Base-by-base conservation (phyloP, 2,329 filamentous ascomycete species). In the Neonectria punicea region DNA sequence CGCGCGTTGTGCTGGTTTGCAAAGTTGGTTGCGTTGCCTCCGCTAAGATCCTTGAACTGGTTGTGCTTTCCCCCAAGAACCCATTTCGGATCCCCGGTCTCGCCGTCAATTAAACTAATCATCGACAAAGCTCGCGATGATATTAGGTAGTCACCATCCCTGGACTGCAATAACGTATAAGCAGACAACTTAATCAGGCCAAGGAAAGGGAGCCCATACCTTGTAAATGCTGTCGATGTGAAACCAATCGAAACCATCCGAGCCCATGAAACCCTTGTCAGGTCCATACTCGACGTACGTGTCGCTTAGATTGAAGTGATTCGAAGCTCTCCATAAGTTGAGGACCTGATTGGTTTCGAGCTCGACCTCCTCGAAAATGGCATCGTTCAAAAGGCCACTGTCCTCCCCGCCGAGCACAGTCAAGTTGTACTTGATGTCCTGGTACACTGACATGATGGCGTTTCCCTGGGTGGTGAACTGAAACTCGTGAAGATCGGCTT, bases 1-100 rank as follows among this genome's bases (percentile, higher is more conserved):
- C 80, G 81, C 2, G 83, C 84, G 68, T 87, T 80, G 67, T 88
- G 85, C 70, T 88, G 86, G 70, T 67, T 65, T 54, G 74, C 70
- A 28, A 77, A 77, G 32, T 81, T 77, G 16, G 78, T 76, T 10
- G 77, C 78, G 2, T 65, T 68, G 11, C 76, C 76, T 4, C 64
- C 75, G 6, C 73, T 75, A 10, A 80, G 68, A 51, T 80, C 79
- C 30, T 50, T 44, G 63, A 79, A 80, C 47, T 75, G 71, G 55
- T 77, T 80, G 11, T 67, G 44, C 51, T 71, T 70, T 30, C 79
- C 79, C 32, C 79, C 79, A n/a, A 80, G 71, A 4, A 72, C 69
- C 79, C 78, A 81, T 41, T 75, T 61, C 5, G 73, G 70, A 20
- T 72, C 54, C 10, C 79, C 77, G 20, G 67, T 71, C 4, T 68